Percentiles rank a stretch among this genome's conserved stretches.
These are phyloP conservation scores for Debaryomyces prosopidis DNA, from an alignment of 805 yeast species.

Conservation along the genomic window DNA sequence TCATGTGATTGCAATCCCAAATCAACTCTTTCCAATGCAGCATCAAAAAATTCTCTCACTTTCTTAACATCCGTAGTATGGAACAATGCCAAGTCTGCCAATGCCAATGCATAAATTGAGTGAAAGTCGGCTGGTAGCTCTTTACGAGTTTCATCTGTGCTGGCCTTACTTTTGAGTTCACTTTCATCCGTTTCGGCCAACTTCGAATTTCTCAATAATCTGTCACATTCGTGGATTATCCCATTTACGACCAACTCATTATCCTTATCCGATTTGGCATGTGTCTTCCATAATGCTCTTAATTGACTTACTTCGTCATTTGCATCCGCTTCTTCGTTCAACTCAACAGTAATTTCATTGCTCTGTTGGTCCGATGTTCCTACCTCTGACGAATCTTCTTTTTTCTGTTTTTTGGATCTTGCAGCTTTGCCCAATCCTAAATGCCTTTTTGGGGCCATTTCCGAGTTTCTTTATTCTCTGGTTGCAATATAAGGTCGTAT, in stretches of 20 bases:
- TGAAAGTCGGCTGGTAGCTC: conserved; percentile 55
- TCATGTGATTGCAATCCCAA: conserved; percentile 55
- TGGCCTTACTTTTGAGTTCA: background rate
- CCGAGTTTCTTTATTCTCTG: background rate
- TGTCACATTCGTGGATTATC: conserved; percentile 88
- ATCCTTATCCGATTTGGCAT: conserved; percentile 53
- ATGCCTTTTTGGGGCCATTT: conserved; percentile 30
- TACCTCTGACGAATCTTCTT: conserved; percentile 16
- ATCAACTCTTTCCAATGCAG: conserved; percentile 69
- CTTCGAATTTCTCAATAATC: conserved; percentile 56
- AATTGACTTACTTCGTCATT: conserved; percentile 81
- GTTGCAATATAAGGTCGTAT: background rate
- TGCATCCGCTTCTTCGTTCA: conserved; percentile 68
- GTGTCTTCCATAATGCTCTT: conserved; percentile 70
- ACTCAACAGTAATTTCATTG: conserved; percentile 53
- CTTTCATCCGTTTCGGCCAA: conserved; percentile 1
- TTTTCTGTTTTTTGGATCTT: conserved; percentile 45
- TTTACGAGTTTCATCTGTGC: conserved; percentile 5
- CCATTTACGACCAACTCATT: conserved; percentile 74
- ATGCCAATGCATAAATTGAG: conserved; percentile 70
- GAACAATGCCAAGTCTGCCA: conserved; percentile 63
- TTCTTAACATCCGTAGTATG: conserved; percentile 33
- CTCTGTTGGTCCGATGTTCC: conserved; percentile 13
- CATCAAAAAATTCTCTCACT: conserved; percentile 60
- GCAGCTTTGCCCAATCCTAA: conserved; percentile 48